Base-by-base conservation (phyloP, 805 yeast species). In the Yarrowia osloensis region DNA sequence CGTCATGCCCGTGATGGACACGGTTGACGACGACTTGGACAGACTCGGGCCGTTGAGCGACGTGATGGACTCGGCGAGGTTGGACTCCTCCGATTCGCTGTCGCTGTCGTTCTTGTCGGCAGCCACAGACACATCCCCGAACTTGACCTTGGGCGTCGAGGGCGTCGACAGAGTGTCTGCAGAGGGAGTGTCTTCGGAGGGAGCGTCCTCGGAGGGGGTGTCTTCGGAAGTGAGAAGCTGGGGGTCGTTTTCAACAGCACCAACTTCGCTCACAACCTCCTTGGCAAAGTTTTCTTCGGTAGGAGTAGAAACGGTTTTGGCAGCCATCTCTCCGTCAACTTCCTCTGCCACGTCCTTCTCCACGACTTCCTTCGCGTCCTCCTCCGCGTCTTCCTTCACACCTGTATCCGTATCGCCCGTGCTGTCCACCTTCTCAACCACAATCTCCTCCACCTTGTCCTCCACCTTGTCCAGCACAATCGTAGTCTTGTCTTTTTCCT, bases 11-110 rank as follows among this genome's bases (percentile, higher is more conserved):
- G 47, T n/a, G 49, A 57, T 57, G 11, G 63, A 57, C 3, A 21
- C 35, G 6, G 63, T 13, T 3, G 63, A 57, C 5, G 44, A 22
- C 6, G 63, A 57, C 28, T 57, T 57, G 26, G 62, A 37, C 9
- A 55, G 47, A 7, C 57, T 21, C 3, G 35, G 15, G 24, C 21
- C 59, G 42, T 33, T 52, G 42, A 52, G 59, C 6, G 59, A 52
- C 2, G 59, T 15, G 15, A 52, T n/a, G 17, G 61, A 54, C 44
- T 54, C 61, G 24, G 61, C 61, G 24, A 54, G 61, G 8, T 54
- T 35, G 31, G 61, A 54, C 33, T 54, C 61, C 13, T 54, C 61
- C 5, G 61, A 54, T 9, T 54, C 61, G 12, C 31, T 22, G n/a
- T 54, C 44, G 61, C 31, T 35, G 31, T 54, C 44, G 15, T 40